Evolutionary conservation across 345 rosid genomes (phyloP), one percentile per base, ranked within the genome.

Genomic region (Ailanthus altissimus): DNA sequence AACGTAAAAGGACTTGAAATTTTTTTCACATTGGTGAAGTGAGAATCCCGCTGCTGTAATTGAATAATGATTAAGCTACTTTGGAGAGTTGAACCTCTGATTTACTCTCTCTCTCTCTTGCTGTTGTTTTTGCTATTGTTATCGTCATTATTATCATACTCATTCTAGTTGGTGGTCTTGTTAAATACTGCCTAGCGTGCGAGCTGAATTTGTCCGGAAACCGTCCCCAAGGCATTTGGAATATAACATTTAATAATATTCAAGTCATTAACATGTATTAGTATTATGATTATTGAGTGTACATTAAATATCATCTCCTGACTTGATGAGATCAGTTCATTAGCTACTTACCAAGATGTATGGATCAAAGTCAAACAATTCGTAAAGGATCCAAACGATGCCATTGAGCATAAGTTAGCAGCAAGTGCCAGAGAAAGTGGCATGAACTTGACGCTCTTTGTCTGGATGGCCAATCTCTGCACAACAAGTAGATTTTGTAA

Each of bases 401-500:
- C 94, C 97, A 49, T 92, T 92, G n/a, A n/a, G 51, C 71, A 60
- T 4, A 90, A 74, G 81, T 76, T 89, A 46, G 90, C 84, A 46
- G 90, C 84, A 3, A 92, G 40, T 6, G 98, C 86, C 5, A 94
- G 79, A 49, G 25, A 67, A 77, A 94, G 81, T 0, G 98, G 98
- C 98, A 94, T 90, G 90, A 84, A 94, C 88, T 90, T 90, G 46
- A 94, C 97, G 64, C 98, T 94, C 89, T 86, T 94, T 51, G 97
- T 86, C 81, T 54, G 69, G 73, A 92, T 88, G 69, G 92, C 98
- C 81, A 70, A 80, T 75, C 40, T 78, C 97, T 92, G 15, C 1
- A 57, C 0, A 14, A 59, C 3, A 7, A 54, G n/a, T 25, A 32
- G 38, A 32, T 32, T 32, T 32, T 32, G 38, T 32, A 32, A 32